phyloP scores from a whole-genome alignment of 106 monocot species.

The Apostasia shenzhenica region DNA sequence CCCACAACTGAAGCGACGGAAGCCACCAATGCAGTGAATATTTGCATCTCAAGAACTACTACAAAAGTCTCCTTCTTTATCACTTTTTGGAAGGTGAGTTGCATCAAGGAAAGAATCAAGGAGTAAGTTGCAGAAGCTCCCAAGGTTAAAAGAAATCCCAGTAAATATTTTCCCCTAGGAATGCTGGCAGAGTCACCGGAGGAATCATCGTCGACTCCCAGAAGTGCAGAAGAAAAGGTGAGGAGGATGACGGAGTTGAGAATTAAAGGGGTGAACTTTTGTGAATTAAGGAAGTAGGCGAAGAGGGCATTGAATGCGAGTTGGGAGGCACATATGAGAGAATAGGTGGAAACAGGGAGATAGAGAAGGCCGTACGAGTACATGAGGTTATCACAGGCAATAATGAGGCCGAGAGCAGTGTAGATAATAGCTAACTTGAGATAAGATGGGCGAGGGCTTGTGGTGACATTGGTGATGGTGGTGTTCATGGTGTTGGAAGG shows the following conservation, averaged over 20 bases:
- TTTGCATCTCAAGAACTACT: slow-evolving; percentile 15
- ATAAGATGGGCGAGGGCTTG: slow-evolving; percentile 1
- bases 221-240: slow-evolving; percentile 46
- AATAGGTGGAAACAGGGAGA: slow-evolving; percentile 54
- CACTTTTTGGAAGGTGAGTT: slow-evolving; percentile 27
- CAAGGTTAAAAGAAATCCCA: slow-evolving; percentile 30
- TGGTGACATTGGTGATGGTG: not conserved
- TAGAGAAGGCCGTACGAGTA: slow-evolving; percentile 59
- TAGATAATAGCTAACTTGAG: slow-evolving; percentile 16
- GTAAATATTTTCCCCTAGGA: slow-evolving; percentile 8
- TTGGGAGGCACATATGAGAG: slow-evolving; percentile 43
- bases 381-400: slow-evolving; percentile 36
- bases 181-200: not conserved
- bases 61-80: slow-evolving; percentile 11
- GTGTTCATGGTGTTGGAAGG: not conserved
- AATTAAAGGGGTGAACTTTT: slow-evolving; percentile 39
- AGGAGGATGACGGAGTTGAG: slow-evolving; percentile 54
- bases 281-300: slow-evolving; percentile 38
- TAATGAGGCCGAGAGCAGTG: slow-evolving; percentile 28
- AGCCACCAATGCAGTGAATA: slow-evolving; percentile 7
- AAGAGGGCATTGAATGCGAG: slow-evolving; percentile 50
- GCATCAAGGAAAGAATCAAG: slow-evolving; percentile 30
- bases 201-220: slow-evolving; percentile 15
- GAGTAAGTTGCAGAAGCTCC: slow-evolving; percentile 31
- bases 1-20: slow-evolving; percentile 10